These are phyloP conservation scores for Astragalus membranaceus DNA, from an alignment of 306 rosid genomes.

Conservation along the genomic window DNA sequence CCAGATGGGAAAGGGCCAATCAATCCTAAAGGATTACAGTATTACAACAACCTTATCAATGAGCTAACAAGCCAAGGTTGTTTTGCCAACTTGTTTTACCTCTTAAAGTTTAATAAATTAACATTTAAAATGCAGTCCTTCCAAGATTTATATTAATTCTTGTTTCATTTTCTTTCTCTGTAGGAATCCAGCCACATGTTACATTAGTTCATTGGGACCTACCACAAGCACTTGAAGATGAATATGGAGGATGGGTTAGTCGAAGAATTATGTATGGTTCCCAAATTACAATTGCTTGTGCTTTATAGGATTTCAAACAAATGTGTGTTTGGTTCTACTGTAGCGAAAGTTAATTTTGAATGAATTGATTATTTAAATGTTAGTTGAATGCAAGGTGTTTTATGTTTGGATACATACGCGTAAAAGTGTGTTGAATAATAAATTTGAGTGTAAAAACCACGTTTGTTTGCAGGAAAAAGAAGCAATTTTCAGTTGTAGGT, in stretches of 20 bases:
- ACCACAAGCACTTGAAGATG: slow-evolving; percentile 72
- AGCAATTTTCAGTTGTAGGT: no score
- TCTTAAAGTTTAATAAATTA: not conserved
- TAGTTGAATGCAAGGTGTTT: no score
- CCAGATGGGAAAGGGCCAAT: slow-evolving; percentile 63
- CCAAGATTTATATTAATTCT: not conserved
- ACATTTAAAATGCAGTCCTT: not conserved
- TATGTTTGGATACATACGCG: no score
- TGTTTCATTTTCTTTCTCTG: not conserved
- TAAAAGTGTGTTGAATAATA: no score
- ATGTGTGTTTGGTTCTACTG: no score
- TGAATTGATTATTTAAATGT: no score
- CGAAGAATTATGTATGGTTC: slow-evolving; percentile 44
- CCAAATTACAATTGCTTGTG: not conserved
- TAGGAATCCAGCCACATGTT: slow-evolving; percentile 77
- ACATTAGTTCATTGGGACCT: slow-evolving; percentile 50
- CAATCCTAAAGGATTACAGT: slow-evolving; percentile 61
- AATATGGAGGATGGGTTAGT: slow-evolving; percentile 74
- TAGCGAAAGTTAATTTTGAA: no score
- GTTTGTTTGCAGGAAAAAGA: no score
- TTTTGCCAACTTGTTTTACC: not conserved
- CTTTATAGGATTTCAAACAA: not conserved
- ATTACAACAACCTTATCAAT: slow-evolving; percentile 62
- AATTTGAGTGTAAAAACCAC: no score
- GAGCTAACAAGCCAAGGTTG: slow-evolving; percentile 48